Evolutionary conservation across 225 moss, liverwort and hornwort genomes (phyloP).

Genomic region (Bryum argenteum): DNA sequence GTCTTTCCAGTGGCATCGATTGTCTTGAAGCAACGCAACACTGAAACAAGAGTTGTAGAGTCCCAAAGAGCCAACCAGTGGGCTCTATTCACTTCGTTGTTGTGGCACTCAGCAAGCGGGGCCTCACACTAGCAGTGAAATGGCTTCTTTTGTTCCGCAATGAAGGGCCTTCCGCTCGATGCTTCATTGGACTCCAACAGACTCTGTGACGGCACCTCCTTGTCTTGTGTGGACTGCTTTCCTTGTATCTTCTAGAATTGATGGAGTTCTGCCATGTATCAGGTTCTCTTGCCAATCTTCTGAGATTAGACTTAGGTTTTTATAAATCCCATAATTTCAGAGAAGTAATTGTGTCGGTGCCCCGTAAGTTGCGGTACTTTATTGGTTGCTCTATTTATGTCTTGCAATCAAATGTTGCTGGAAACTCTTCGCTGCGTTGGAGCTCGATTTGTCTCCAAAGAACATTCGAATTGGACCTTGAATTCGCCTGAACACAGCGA

Average conservation of each 20-base stretch:
- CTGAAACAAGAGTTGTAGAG: neutral
- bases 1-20: neutral
- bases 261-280: neutral
- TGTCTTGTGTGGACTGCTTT: conserved; percentile 1
- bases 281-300: neutral
- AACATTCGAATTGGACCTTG: conserved; percentile 2
- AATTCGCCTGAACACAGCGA: neutral
- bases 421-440: neutral
- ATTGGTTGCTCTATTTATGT: neutral
- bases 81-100: neutral
- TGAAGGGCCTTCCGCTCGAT: conserved; percentile 2
- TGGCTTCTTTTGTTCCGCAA: conserved; percentile 3
- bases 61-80: neutral
- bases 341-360: conserved; percentile 2
- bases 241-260: neutral
- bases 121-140: neutral
- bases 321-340: neutral
- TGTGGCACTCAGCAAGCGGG: neutral
- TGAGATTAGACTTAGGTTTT: neutral
- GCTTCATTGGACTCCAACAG: neutral
- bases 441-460: neutral
- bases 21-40: neutral
- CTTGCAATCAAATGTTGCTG: conserved; percentile 1
- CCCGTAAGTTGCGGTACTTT: neutral
- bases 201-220: neutral